Conservation (phyloP, 2,329 filamentous ascomycete species). For the Knufia fluminis region DNA sequence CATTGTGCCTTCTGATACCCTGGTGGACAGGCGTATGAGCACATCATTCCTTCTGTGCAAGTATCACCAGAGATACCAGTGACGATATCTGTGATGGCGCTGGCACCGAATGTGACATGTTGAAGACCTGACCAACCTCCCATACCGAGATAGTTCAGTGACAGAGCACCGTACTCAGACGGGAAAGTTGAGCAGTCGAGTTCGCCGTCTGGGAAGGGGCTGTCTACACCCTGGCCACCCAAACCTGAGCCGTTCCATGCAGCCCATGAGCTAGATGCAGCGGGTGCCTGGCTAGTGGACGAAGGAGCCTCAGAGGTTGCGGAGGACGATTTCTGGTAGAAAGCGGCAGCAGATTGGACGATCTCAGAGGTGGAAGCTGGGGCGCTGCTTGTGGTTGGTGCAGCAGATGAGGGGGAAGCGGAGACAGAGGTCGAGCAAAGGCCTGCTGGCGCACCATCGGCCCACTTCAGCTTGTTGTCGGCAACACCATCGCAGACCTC, state of each 20-base stretch:
- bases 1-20: constrained; percentile 92
- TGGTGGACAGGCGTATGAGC: constrained; percentile 85
- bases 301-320: constrained; percentile 13
- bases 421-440: constrained; percentile 34
- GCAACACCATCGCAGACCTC: constrained; percentile 64
- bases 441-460: constrained; percentile 51
- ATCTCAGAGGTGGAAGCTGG: constrained; percentile 26
- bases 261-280: constrained; percentile 21
- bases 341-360: constrained; percentile 32
- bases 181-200: constrained; percentile 67
- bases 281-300: constrained; percentile 23
- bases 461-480: constrained; percentile 56
- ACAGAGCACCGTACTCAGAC: constrained; percentile 66
- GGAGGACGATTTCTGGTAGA: constrained; percentile 40
- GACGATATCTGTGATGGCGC: constrained; percentile 56
- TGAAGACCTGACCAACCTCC: constrained; percentile 77
- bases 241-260: constrained; percentile 19
- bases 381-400: constrained; percentile 19
- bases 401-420: constrained; percentile 21
- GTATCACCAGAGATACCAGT: constrained; percentile 52
- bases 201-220: constrained; percentile 65
- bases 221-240: constrained; percentile 50
- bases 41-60: constrained; percentile 60
- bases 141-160: constrained; percentile 58
- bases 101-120: constrained; percentile 43